Conservation (phyloP, 2,329 filamentous ascomycete genomes). For the Neurospora crassa region DNA sequence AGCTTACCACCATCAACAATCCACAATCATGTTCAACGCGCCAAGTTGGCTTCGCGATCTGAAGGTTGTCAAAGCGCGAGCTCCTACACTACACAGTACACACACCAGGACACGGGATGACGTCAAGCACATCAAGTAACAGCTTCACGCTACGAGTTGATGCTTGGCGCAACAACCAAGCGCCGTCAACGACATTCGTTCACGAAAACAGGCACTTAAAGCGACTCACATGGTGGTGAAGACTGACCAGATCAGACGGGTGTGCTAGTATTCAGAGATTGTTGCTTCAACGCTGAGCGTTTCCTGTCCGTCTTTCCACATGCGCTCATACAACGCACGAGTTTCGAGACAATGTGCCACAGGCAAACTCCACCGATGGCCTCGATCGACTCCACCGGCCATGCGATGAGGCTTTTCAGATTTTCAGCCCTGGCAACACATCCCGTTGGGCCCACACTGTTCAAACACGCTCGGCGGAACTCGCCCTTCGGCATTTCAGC, state of each 20-base stretch:
- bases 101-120: not conserved
- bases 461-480: not conserved
- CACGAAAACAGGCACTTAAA: not conserved
- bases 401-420: constrained; percentile 1
- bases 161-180: not conserved
- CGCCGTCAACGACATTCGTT: not conserved
- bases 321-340: not conserved
- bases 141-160: not conserved
- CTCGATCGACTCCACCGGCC: not conserved
- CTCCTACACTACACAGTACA: not conserved
- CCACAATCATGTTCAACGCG: not conserved
- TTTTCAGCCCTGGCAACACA: not conserved
- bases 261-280: not conserved
- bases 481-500: not conserved
- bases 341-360: not conserved
- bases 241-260: not conserved
- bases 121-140: not conserved
- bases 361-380: not conserved
- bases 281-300: not conserved
- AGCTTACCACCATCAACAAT: not conserved
- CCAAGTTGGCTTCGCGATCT: not conserved
- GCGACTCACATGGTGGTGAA: not conserved
- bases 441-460: not conserved
- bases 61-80: not conserved
- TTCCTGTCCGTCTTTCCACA: not conserved